These are phyloP conservation scores for Didymella lethalis DNA, from an alignment of 2,329 filamentous ascomycete genomes.

Conservation along the genomic window DNA sequence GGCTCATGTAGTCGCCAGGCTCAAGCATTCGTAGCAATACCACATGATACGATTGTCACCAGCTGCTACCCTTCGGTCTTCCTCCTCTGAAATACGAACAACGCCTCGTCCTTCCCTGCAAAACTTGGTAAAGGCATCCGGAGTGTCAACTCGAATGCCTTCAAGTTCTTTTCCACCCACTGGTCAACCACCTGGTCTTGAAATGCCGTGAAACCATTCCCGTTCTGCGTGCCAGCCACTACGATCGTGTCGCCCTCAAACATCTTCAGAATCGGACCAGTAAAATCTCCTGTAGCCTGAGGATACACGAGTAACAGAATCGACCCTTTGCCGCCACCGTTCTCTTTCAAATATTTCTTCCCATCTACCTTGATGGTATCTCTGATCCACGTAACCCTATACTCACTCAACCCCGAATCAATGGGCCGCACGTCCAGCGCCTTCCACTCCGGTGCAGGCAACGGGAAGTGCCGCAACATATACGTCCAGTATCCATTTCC, in stretches of 20 bases:
- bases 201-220: constrained; percentile 77
- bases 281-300: constrained; percentile 73
- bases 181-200: constrained; percentile 68
- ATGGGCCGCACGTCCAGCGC: constrained; percentile 67
- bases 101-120: constrained; percentile 77
- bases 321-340: constrained; percentile 59
- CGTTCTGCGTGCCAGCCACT: constrained; percentile 78
- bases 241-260: constrained; percentile 71
- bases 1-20: neutral
- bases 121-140: constrained; percentile 77
- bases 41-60: neutral
- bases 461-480: constrained; percentile 73
- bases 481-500: constrained; percentile 81
- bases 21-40: neutral
- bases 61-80: constrained; percentile 12
- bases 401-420: constrained; percentile 73
- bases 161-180: constrained; percentile 68
- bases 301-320: constrained; percentile 77
- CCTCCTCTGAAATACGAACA: constrained; percentile 68
- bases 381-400: constrained; percentile 72
- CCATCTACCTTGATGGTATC: constrained; percentile 72
- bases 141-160: constrained; percentile 65
- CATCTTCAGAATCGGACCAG: constrained; percentile 65
- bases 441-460: constrained; percentile 61
- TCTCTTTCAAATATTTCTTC: constrained; percentile 61